These are phyloP conservation scores for Macaranga tanarius DNA, from an alignment of 441 rosid species.

Conservation along the genomic window DNA sequence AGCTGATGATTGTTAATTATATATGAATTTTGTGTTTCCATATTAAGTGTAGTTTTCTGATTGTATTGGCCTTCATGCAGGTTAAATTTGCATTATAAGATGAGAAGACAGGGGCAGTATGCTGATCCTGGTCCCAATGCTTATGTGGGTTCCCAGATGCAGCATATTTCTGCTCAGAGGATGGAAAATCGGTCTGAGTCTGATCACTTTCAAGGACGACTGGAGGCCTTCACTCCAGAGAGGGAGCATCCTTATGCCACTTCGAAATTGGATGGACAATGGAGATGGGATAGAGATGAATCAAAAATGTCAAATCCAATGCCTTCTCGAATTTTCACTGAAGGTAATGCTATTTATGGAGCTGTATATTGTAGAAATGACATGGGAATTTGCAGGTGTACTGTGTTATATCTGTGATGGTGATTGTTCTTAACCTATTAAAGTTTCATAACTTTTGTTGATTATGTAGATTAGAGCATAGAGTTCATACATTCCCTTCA, in stretches of 20 bases:
- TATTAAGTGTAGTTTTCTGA: no score
- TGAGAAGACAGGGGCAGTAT: conserved; percentile 77
- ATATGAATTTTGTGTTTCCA: no score
- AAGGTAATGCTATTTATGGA: conserved; percentile 34
- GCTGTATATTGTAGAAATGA: no score
- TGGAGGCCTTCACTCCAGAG: conserved; percentile 91
- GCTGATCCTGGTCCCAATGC: conserved; percentile 51
- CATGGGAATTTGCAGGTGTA: not conserved
- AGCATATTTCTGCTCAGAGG: conserved; percentile 46
- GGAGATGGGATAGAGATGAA: conserved; percentile 83
- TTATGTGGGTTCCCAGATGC: conserved; percentile 61
- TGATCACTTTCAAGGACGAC: conserved; percentile 58
- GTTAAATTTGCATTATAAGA: conserved; percentile 24
- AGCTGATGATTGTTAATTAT: no score
- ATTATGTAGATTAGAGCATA: not conserved
- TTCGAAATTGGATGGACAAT: conserved; percentile 56
- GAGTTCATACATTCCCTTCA: conserved; percentile 17
- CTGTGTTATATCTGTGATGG: not conserved
- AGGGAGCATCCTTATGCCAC: conserved; percentile 56
- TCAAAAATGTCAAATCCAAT: conserved; percentile 51
- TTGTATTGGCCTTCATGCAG: conserved; percentile 9
- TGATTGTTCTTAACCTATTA: not conserved
- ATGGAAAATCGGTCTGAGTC: conserved; percentile 49
- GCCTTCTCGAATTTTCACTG: conserved; percentile 49
- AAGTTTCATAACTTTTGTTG: not conserved